Evolutionary conservation across 208 protist genomes (phyloP), one percentile per base, ranked within the genome.

Genomic region (Leishmania tropica): DNA sequence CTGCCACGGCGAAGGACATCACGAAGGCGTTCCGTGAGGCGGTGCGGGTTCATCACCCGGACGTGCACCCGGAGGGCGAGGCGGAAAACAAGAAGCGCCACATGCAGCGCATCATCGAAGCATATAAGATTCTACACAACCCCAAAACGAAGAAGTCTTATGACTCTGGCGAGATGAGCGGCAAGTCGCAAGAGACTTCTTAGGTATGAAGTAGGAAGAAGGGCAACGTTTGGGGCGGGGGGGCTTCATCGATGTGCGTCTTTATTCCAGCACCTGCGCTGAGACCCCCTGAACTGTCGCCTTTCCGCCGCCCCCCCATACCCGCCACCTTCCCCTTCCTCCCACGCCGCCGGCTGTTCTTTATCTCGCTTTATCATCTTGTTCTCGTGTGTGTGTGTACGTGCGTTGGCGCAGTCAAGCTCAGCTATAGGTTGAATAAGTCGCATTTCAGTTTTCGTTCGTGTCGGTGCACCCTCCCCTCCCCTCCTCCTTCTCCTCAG

Each of bases 41-140:
- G 0, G 92, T 92, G 21, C 81, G 81, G 24, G 77, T 81, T 40
- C 93, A 98, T 62, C 95, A 98, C 79, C 95, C 95, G 13, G 95
- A 98, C 76, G 89, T 96, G 40, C 78, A 87, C 76, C 79, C 71
- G 17, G 81, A 80, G 45, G 79, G 72, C 37, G 79, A 92, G 31
- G 88, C 88, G 35, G 87, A 95, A n/a, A 70, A 75, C 24, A 88
- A 90, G 79, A 93, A 92, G 75, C 86, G 80, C 67, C 81, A 90
- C 78, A 96, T 98, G 89, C 95, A 98, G 78, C 74, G 81, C 21
- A 93, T 98, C 75, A 95, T 96, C 78, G 88, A 90, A 62, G 95
- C 95, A 10, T 98, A 98, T 81, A 93, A 93, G 60, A 87, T 96
- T 40, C 91, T 98, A 53, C 92, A 93, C 51, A 86, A 95, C 72